phyloP scores from a whole-genome alignment of 1,284 basidiomycete species.

The Termitomyces sp. region DNA sequence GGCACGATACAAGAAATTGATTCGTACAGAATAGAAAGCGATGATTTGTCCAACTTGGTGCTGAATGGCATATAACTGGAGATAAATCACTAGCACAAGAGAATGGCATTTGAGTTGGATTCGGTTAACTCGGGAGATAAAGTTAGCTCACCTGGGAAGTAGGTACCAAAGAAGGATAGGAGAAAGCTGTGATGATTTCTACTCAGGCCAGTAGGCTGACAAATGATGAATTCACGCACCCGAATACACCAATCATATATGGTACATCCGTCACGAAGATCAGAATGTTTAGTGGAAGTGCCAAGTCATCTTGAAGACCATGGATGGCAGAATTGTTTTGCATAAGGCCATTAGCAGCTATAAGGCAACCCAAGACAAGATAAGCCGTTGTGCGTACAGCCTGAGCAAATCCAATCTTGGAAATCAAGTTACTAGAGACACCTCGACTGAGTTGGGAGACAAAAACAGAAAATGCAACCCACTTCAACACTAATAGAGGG shows the following conservation, averaged over 20 bases:
- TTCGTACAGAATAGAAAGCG: too few relatives aligned
- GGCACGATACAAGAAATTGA: conserved; percentile 19
- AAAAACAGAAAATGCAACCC: background rate
- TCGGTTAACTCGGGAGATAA: background rate
- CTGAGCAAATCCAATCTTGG: conserved; percentile 21
- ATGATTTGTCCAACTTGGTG: conserved; percentile 18
- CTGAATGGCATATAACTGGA: conserved; percentile 23
- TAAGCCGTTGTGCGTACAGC: conserved; percentile 23
- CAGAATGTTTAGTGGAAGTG: conserved; percentile 14
- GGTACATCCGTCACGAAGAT: conserved; percentile 20
- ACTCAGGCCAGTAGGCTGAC: too few relatives aligned
- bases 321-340: conserved; percentile 12
- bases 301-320: background rate
- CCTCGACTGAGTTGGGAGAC: background rate
- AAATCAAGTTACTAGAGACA: conserved; percentile 20
- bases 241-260: conserved; percentile 17
- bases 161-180: conserved; percentile 18
- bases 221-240: conserved; percentile 9
- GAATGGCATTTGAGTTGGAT: background rate
- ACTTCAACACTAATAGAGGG: conserved; percentile 24
- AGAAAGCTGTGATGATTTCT: conserved; percentile 3
- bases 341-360: conserved; percentile 21
- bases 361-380: conserved; percentile 19
- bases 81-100: conserved; percentile 18
- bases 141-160: conserved; percentile 20